Evolutionary conservation across 805 yeast species (phyloP).

Genomic region (Pichia exigua): DNA sequence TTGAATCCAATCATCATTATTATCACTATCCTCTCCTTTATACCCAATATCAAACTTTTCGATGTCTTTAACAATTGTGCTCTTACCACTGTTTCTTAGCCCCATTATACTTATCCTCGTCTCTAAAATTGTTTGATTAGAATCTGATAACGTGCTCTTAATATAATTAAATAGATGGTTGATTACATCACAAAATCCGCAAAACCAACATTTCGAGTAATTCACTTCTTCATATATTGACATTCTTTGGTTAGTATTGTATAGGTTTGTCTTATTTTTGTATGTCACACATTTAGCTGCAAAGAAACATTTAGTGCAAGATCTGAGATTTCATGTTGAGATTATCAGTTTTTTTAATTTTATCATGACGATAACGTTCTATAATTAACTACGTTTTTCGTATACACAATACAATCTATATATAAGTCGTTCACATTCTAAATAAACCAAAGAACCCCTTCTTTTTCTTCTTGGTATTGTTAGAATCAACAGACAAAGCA

Average conservation of each 20-base stretch:
- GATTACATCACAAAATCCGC: neutral
- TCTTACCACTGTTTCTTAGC: neutral
- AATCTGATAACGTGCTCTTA: too few species aligned
- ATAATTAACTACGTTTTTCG: too few species aligned
- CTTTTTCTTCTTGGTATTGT: conserved; percentile 10
- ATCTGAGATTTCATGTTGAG: neutral
- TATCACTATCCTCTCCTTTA: neutral
- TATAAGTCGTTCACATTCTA: neutral
- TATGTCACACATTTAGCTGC: neutral
- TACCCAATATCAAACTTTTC: neutral
- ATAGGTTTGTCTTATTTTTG: too few species aligned
- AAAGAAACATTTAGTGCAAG: neutral
- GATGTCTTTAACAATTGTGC: neutral
- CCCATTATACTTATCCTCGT: neutral
- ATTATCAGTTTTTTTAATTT: too few species aligned
- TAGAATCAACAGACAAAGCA: neutral
- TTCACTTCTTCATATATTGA: neutral
- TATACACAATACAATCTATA: conserved; percentile 6
- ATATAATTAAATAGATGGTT: too few species aligned
- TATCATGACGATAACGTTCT: neutral
- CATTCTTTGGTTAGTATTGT: neutral
- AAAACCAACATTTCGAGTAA: neutral
- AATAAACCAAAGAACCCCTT: conserved; percentile 7
- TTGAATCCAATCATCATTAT: neutral
- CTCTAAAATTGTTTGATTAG: neutral